Evolutionary conservation across 768 basidiomycete species (phyloP).

Genomic region (Tricholoma matsutake): DNA sequence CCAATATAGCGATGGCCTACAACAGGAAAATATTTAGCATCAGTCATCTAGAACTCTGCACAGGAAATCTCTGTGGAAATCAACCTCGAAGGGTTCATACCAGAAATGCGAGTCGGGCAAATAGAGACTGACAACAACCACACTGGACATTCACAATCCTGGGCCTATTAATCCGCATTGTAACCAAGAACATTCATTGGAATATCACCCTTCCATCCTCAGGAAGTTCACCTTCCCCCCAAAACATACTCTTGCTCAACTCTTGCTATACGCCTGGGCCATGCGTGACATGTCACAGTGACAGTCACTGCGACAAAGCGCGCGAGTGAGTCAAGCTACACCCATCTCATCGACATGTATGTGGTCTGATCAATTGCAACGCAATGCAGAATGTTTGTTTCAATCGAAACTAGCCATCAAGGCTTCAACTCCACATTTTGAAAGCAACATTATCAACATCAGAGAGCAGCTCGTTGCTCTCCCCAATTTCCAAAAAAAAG

Average conservation of each 20-base stretch:
- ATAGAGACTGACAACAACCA: background rate
- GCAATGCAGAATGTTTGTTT: background rate
- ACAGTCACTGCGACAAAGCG: background rate
- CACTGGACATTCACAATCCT: too few relatives aligned
- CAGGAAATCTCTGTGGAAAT: background rate
- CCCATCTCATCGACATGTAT: background rate
- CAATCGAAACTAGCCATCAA: background rate
- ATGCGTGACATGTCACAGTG: background rate
- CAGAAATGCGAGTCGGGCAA: background rate
- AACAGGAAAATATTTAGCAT: background rate
- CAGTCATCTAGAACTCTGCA: background rate
- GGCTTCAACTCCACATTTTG: background rate
- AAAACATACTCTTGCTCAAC: too few relatives aligned
- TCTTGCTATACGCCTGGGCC: slow-evolving; percentile 5
- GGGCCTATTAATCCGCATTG: too few relatives aligned
- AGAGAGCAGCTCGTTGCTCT: background rate
- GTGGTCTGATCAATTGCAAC: background rate
- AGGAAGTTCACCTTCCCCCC: background rate
- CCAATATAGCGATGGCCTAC: background rate
- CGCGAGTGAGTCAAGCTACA: slow-evolving; percentile 2
- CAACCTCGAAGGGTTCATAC: background rate
- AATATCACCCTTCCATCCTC: background rate
- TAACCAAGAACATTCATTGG: too few relatives aligned
- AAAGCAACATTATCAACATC: background rate
- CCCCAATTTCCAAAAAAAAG: background rate